phyloP scores from a whole-genome alignment of 306 rosid genomes.

The Ammopiptanthus mongolicus region DNA sequence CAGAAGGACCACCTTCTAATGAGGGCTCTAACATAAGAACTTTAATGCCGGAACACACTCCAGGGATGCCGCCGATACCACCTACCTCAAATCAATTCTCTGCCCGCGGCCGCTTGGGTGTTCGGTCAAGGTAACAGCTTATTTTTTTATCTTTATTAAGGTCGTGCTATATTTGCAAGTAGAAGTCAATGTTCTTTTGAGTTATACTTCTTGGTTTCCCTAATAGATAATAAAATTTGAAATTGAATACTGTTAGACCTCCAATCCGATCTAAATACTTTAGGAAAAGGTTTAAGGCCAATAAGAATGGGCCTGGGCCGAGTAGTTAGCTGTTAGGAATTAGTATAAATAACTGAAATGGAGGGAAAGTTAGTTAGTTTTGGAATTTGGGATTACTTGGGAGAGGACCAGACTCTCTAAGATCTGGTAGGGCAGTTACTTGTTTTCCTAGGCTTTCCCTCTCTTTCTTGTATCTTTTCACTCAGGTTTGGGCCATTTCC shows the following conservation, averaged over 20 bases:
- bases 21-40: slow-evolving; percentile 36
- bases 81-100: slow-evolving; percentile 76
- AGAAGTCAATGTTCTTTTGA: neutral
- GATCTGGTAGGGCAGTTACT: no score
- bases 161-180: neutral
- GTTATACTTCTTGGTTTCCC: neutral
- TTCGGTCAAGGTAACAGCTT: slow-evolving; percentile 67
- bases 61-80: slow-evolving; percentile 80
- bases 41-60: slow-evolving; percentile 41
- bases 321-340: no score
- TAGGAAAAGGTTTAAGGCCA: no score
- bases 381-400: no score
- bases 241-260: neutral
- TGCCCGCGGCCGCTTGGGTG: slow-evolving; percentile 69
- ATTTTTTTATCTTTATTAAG: neutral
- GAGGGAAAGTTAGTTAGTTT: no score
- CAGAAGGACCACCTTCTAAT: slow-evolving; percentile 41
- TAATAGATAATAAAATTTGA: neutral
- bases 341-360: no score
- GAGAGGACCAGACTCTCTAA: no score
- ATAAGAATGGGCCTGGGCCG: no score
- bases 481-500: no score
- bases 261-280: no score
- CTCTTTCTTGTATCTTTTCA: no score
- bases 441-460: no score